Evolutionary conservation across 2,329 filamentous ascomycete species (phyloP), one percentile per base, ranked within the genome.

Genomic region (Pseudogymnoascus sp.): DNA sequence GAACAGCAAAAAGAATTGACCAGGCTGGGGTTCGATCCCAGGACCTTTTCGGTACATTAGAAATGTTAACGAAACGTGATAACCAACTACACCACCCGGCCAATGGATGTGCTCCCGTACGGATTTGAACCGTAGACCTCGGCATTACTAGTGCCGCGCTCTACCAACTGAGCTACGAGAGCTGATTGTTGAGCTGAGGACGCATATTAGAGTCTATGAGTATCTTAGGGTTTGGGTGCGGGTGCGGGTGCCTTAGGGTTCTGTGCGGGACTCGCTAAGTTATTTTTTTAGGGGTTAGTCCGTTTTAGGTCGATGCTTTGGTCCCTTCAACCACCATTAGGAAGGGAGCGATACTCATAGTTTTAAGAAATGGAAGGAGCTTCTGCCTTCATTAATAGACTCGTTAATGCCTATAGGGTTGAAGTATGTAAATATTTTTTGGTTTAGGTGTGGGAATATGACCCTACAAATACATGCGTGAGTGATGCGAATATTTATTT

Each of bases 101-200:
- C 50, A 56, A 6, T 19, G 22, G 14, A 16, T 26, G 12, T 60
- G 59, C 59, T 40, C 59, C 33, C 59, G 19, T 60, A 26, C 59
- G 33, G 59, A 60, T 38, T 60, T 40, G 59, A 60, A 60, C 59
- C 33, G 59, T 26, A 60, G 59, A 60, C 33, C 59, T 26, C 59
- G 59, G 33, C 33, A 60, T 40, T 60, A 60, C 33, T 60, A 60
- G 33, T 60, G 59, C 59, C 59, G 59, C 33, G 33, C 33, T 60
- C 59, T 60, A 60, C 59, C 59, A 60, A 60, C 59, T 60, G 59
- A 60, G 59, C 59, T 60, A 60, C 33, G 59, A 40, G 59, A 40
- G 59, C 59, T 28, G 24, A 60, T 40, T 60, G 50, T 56, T 56
- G 50, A 33, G 50, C 6, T 56, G 26, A 7, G 50, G 10, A 33